These are phyloP conservation scores for Chrysoporthe deuterocubensis DNA, from an alignment of 2,329 filamentous ascomycete species.

Conservation along the genomic window DNA sequence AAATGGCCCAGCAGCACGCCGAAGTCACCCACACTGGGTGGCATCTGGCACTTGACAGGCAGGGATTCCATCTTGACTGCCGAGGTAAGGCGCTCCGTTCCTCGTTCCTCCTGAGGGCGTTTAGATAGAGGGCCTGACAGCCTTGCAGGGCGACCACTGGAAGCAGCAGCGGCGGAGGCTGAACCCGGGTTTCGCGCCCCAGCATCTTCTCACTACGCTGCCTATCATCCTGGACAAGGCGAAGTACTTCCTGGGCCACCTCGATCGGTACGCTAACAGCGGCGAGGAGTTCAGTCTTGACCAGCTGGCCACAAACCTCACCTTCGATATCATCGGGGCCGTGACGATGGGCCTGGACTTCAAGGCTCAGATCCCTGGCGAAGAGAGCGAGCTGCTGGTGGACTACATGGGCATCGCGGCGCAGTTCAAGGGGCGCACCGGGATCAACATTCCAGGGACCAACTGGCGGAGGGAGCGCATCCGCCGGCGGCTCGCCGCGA, in stretches of 20 bases:
- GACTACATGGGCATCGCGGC: slow-evolving; percentile 20
- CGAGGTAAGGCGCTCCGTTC: slow-evolving; percentile 18
- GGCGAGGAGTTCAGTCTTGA: slow-evolving; percentile 37
- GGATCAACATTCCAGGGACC: not conserved
- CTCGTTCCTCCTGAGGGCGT: not conserved
- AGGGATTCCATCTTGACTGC: slow-evolving; percentile 32
- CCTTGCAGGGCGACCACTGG: slow-evolving; percentile 36
- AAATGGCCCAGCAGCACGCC: slow-evolving; percentile 38
- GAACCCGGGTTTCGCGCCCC: slow-evolving; percentile 44
- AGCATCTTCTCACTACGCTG: slow-evolving; percentile 43
- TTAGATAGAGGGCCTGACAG: not conserved
- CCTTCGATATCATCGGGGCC: slow-evolving; percentile 44
- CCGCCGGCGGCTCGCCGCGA: slow-evolving; percentile 6
- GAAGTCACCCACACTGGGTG: slow-evolving; percentile 38
- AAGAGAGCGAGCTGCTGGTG: slow-evolving; percentile 23
- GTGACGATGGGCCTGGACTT: slow-evolving; percentile 26
- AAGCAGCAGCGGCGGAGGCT: slow-evolving; percentile 41
- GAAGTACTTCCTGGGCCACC: slow-evolving; percentile 35
- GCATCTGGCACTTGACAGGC: slow-evolving; percentile 35
- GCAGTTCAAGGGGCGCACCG: not conserved
- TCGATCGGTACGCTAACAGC: slow-evolving; percentile 36
- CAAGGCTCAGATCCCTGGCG: slow-evolving; percentile 19
- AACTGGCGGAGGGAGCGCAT: slow-evolving; percentile 15
- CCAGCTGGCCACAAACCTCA: slow-evolving; percentile 38
- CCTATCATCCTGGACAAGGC: slow-evolving; percentile 43